Evolutionary conservation across 441 rosid species (phyloP).

Genomic region (Croton laevigatus): DNA sequence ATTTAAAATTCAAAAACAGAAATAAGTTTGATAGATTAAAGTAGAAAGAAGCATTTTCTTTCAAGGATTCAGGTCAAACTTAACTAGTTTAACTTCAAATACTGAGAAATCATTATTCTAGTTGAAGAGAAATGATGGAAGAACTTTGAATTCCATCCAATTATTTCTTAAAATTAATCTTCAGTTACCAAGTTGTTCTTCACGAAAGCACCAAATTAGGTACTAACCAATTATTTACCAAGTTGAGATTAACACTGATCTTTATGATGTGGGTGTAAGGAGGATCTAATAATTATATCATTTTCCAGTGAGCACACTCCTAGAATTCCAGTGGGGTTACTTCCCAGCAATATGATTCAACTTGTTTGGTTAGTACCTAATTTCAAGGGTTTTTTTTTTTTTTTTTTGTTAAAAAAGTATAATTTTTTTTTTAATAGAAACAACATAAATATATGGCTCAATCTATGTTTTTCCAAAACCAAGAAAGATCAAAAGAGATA

Average conservation of each 20-base stretch:
- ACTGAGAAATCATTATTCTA: neutral
- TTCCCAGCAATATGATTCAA: no score
- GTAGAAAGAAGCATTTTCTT: neutral
- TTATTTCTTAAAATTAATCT: neutral
- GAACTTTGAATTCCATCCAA: neutral
- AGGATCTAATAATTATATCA: neutral
- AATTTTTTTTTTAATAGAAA: no score
- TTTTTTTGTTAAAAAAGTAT: no score
- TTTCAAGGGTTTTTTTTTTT: no score
- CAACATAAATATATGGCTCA: no score
- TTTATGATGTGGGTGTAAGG: neutral
- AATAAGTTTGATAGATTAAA: no score
- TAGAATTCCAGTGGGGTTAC: no score
- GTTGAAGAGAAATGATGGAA: neutral
- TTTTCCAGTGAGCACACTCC: no score
- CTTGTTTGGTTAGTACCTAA: neutral
- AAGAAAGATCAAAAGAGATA: no score
- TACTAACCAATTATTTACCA: neutral
- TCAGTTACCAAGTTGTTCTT: neutral
- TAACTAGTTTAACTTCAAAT: neutral
- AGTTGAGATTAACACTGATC: no score
- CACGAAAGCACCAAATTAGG: neutral
- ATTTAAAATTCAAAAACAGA: neutral
- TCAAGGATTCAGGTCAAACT: neutral
- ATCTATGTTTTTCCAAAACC: no score